Percentiles rank a stretch among this genome's conserved stretches.
Evolutionary conservation across 1,284 basidiomycete genomes (phyloP).

Genomic region (Apiotrichum porosum): DNA sequence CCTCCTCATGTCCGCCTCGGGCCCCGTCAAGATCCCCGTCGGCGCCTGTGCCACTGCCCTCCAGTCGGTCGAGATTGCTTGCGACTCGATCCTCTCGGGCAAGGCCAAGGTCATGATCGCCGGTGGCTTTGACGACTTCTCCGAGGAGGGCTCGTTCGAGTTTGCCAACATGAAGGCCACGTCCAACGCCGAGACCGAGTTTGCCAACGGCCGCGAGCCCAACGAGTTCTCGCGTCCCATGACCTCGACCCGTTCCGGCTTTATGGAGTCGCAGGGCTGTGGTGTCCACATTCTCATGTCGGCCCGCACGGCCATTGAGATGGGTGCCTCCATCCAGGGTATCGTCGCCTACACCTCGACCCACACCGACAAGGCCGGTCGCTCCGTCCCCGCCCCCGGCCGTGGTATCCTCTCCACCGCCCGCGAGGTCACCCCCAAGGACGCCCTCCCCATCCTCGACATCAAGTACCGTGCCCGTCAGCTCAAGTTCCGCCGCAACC

Average conservation of each 20-base stretch:
- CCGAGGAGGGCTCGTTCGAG: conserved; percentile 94
- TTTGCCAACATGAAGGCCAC: conserved; percentile 99
- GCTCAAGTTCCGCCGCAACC: conserved; percentile 83
- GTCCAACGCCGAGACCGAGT: conserved; percentile 91
- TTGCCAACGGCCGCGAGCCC: conserved; percentile 97
- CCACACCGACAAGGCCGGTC: conserved; percentile 92
- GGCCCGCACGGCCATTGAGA: conserved; percentile 89
- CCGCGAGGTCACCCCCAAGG: conserved; percentile 65
- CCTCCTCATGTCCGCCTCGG: conserved; percentile 85
- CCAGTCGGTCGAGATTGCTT: conserved; percentile 97
- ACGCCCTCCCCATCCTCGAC: conserved; percentile 69
- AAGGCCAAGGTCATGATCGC: conserved; percentile 99
- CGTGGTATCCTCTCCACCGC: conserved; percentile 82
- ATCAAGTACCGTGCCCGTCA: conserved; percentile 83
- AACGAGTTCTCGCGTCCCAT: conserved; percentile 98
- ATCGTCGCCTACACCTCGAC: conserved; percentile 94
- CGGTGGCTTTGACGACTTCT: conserved; percentile 96
- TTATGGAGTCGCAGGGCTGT: conserved; percentile 96
- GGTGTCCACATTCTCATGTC: conserved; percentile 97
- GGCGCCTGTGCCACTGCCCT: conserved; percentile 97
- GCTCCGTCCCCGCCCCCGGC: conserved; percentile 89
- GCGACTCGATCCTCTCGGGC: conserved; percentile 85
- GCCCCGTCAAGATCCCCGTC: conserved; percentile 97
- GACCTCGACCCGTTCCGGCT: conserved; percentile 90
- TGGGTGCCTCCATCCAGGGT: conserved; percentile 89